Evolutionary conservation across 2,329 filamentous ascomycete genomes (phyloP).

Genomic region (Calonectria crousiana): DNA sequence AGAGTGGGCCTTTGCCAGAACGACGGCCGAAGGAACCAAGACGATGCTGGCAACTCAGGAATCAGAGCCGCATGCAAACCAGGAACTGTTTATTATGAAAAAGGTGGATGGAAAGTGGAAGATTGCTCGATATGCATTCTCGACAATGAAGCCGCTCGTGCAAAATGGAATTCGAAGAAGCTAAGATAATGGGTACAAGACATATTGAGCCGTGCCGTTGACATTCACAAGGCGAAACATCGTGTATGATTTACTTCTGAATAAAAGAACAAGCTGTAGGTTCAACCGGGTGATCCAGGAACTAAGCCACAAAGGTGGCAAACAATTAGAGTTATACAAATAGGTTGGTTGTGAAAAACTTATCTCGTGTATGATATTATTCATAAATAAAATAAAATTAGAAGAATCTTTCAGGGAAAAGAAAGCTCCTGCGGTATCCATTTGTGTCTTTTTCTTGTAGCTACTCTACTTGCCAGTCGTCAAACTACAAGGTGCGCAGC

Average conservation of each 20-base stretch:
- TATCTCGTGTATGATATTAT: too few species aligned
- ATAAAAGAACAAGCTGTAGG: too few species aligned
- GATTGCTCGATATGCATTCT: conserved; percentile 40
- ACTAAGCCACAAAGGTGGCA: too few species aligned
- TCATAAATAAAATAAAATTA: background rate
- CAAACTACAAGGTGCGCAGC: background rate
- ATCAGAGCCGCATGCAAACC: conserved; percentile 33
- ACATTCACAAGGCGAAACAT: too few species aligned
- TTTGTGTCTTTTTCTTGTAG: background rate
- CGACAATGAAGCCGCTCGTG: conserved; percentile 38
- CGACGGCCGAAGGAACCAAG: conserved; percentile 36
- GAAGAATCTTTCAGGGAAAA: background rate
- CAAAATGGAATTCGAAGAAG: conserved; percentile 28
- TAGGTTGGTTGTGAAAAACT: too few species aligned
- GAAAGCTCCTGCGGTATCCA: background rate
- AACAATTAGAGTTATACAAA: too few species aligned
- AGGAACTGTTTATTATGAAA: conserved; percentile 38
- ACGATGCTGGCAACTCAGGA: conserved; percentile 32
- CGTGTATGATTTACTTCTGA: too few species aligned
- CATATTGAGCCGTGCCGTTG: too few species aligned
- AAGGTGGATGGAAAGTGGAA: conserved; percentile 31
- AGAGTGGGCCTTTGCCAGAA: conserved; percentile 36
- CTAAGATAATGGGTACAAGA: background rate
- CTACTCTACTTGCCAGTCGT: too few species aligned
- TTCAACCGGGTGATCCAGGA: too few species aligned